Evolutionary conservation across 140 eudicot species (phyloP), one percentile per base, ranked within the genome.

Genomic region (Senecio squalidus): DNA sequence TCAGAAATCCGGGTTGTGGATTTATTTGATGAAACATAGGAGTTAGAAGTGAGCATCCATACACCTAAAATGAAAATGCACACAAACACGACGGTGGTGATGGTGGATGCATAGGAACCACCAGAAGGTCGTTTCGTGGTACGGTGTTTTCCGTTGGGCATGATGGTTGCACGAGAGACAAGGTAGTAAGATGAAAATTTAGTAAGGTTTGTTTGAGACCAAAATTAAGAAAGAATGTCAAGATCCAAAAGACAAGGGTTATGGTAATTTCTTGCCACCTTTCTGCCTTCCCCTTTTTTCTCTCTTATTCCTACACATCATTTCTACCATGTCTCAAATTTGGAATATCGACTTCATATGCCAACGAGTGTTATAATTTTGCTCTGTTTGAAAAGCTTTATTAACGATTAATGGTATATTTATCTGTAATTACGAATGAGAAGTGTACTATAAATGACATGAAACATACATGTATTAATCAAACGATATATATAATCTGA

Each of bases 11-110:
- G n/a, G 66, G 34, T 9, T 39, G 66, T 40, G 49, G 80, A 59
- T 60, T 81, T 67, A 66, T 68, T 57, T 3, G 83, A 76, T 24
- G 87, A 54, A 24, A 74, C 66, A 27, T 72, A 51, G 27, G 77
- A 65, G 64, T 55, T 58, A 14, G 94, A 74, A 58, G 81, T 67
- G 13, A 88, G 74, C 79, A 88, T 78, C 80, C 88, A 88, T 18
- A 74, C 66, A 34, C 84, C 94, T 38, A 84, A 41, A 8, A 77
- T 41, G 61, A 82, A 88, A 23, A 88, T 54, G 49, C 75, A 67
- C 48, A 81, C 62, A 27, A 84, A 76, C 24, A 76, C 62, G 27
- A 73, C 44, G 36, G 78, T 73, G 38, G 84, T 29, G 41, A 68
- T 5, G 22, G 90, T 73, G 31, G 94, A 76, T 24, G 82, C 60